Percentiles rank a stretch among this genome's conserved stretches.
phyloP scores from a whole-genome alignment of 1,139 yeast genomes.

The Pichia sp. region DNA sequence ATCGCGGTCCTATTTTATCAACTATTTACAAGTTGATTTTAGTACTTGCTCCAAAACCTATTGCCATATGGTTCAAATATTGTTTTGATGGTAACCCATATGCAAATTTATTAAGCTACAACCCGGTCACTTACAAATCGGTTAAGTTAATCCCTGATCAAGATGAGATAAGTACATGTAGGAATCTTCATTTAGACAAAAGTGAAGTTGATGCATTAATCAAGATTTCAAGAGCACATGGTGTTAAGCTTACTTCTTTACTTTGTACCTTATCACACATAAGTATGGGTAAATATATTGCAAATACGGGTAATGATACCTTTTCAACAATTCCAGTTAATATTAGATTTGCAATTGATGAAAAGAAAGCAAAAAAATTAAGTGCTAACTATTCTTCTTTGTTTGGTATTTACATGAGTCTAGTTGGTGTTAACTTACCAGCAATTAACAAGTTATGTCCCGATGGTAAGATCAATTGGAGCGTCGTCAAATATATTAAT shows the following conservation, averaged over 20 bases:
- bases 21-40: not conserved
- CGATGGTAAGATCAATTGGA: conserved; percentile 11
- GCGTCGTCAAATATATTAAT: conserved; percentile 4
- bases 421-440: conserved; percentile 7
- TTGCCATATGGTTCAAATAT: conserved; percentile 2
- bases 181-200: not conserved
- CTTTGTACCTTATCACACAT: conserved; percentile 8
- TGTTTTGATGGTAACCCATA: conserved; percentile 10
- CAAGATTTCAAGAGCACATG: conserved; percentile 1
- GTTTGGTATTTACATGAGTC: conserved; percentile 15
- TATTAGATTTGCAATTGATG: conserved; percentile 13
- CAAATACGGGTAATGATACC: conserved; percentile 12
- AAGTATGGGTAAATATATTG: conserved; percentile 3
- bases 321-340: conserved; percentile 16
- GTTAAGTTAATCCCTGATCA: not conserved
- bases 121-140: not conserved
- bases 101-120: conserved; percentile 1
- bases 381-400: conserved; percentile 6
- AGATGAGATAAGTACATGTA: not conserved
- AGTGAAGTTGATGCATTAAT: not conserved
- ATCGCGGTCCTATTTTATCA: not conserved
- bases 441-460: conserved; percentile 7
- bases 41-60: conserved; percentile 4
- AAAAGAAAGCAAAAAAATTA: not conserved
- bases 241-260: conserved; percentile 22